A percentile compares a stretch with the other conserved stretches of the same genome.
phyloP scores from a whole-genome alignment of 1,139 yeast genomes.

The Diutina catenulata region DNA sequence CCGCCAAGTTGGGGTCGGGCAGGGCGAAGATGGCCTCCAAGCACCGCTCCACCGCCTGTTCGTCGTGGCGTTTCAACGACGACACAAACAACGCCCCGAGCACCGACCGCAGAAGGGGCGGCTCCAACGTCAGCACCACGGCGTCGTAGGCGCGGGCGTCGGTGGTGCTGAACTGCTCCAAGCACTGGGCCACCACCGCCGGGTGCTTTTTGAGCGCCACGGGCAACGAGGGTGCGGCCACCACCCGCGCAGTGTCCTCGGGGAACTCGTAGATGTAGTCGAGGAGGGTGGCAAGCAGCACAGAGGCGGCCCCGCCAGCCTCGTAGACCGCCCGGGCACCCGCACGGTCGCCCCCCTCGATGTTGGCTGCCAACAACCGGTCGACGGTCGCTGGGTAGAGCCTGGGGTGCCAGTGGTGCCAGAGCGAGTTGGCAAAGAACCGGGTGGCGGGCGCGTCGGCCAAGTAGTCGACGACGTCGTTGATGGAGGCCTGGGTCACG shows the following conservation, averaged over 20 bases:
- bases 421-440: neutral
- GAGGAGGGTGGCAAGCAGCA: no score
- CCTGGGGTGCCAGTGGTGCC: neutral
- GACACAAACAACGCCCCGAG: slow-evolving; percentile 23
- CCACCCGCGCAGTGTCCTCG: no score
- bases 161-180: no score
- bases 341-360: neutral
- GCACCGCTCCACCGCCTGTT: slow-evolving; percentile 19
- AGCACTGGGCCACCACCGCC: no score
- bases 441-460: neutral
- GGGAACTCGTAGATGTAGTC: no score
- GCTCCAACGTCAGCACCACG: slow-evolving; percentile 9
- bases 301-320: no score
- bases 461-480: neutral
- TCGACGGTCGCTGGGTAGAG: neutral
- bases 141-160: no score
- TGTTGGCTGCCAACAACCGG: neutral
- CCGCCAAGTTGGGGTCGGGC: slow-evolving; percentile 15
- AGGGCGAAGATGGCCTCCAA: slow-evolving; percentile 21
- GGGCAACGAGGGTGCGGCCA: no score
- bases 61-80: slow-evolving; percentile 18
- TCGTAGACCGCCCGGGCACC: no score
- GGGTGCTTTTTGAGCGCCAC: no score
- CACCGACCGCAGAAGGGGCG: slow-evolving; percentile 23
- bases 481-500: neutral